Conservation (phyloP, 495 filamentous ascomycete species). For the Neurospora sp. region DNA sequence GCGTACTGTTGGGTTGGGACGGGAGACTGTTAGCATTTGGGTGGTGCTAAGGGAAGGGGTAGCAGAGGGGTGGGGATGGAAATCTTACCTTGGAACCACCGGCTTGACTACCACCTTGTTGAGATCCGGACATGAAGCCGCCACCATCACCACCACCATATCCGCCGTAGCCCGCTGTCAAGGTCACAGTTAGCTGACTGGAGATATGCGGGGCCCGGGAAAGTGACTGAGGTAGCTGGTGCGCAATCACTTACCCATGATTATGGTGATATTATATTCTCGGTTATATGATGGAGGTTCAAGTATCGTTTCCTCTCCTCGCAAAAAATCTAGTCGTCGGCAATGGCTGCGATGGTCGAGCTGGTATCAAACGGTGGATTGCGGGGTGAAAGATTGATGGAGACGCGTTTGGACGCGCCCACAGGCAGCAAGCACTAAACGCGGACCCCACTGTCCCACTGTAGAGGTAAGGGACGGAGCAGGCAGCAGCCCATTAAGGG, state of each 20-base stretch:
- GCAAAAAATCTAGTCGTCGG: neutral
- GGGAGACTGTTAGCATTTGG: neutral
- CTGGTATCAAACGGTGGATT: neutral
- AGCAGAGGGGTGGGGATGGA: neutral
- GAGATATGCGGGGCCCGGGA: neutral
- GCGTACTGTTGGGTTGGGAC: conserved; percentile 17
- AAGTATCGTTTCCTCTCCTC: neutral
- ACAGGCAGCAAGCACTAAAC: conserved; percentile 12
- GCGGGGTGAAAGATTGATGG: conserved; percentile 9
- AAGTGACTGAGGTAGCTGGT: neutral
- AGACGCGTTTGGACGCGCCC: conserved; percentile 7
- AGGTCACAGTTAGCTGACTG: neutral
- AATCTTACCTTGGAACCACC: conserved; percentile 15
- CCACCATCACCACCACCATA: conserved; percentile 36
- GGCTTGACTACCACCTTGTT: conserved; percentile 31
- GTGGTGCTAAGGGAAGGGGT: neutral
- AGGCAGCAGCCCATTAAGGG: neutral
- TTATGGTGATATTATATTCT: neutral
- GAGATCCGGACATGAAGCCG: conserved; percentile 35
- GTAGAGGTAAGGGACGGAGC: neutral
- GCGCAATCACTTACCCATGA: conserved; percentile 6
- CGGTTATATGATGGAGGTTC: neutral
- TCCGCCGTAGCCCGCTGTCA: conserved; percentile 26
- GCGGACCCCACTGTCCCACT: conserved; percentile 9
- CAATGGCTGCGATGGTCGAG: neutral